Percentiles rank a stretch among this genome's conserved stretches.
Conservation (phyloP, 2,329 filamentous ascomycete genomes). For the Xylariomycetidae sp. region DNA sequence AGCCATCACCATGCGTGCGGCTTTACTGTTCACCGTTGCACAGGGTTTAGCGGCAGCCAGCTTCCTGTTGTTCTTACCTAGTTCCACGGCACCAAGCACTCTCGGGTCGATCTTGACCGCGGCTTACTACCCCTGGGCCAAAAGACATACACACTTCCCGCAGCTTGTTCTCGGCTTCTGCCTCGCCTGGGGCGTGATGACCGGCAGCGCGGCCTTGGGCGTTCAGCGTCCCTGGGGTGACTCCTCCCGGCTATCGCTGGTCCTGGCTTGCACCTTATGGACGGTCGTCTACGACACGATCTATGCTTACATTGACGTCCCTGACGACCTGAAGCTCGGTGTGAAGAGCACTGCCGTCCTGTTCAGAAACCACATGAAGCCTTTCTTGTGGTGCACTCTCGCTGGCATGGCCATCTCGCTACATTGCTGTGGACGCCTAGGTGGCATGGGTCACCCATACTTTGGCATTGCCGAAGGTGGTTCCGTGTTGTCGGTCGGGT, state of each 20-base stretch:
- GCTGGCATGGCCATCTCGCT: neutral
- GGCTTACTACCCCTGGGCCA: slow-evolving; percentile 22
- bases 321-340: slow-evolving; percentile 18
- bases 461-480: slow-evolving; percentile 5
- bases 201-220: slow-evolving; percentile 12
- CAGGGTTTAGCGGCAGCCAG: slow-evolving; percentile 8
- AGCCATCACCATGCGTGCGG: slow-evolving; percentile 11
- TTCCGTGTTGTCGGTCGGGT: neutral
- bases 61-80: slow-evolving; percentile 7
- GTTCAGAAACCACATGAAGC: slow-evolving; percentile 6
- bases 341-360: slow-evolving; percentile 21
- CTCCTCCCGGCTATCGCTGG: slow-evolving; percentile 7
- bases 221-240: slow-evolving; percentile 5
- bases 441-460: slow-evolving; percentile 1
- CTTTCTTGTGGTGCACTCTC: slow-evolving; percentile 2
- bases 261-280: slow-evolving; percentile 15
- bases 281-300: slow-evolving; percentile 23
- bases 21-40: slow-evolving; percentile 15
- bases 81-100: slow-evolving; percentile 1
- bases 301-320: slow-evolving; percentile 23
- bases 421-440: neutral
- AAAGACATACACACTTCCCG: slow-evolving; percentile 20
- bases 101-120: slow-evolving; percentile 12
- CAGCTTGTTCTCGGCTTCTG: slow-evolving; percentile 24
- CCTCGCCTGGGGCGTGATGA: slow-evolving; percentile 16